A percentile compares a stretch with the other conserved stretches of the same genome.
Conservation (phyloP, 192 early-diverging fungal species). For the Linnemannia elongata region DNA sequence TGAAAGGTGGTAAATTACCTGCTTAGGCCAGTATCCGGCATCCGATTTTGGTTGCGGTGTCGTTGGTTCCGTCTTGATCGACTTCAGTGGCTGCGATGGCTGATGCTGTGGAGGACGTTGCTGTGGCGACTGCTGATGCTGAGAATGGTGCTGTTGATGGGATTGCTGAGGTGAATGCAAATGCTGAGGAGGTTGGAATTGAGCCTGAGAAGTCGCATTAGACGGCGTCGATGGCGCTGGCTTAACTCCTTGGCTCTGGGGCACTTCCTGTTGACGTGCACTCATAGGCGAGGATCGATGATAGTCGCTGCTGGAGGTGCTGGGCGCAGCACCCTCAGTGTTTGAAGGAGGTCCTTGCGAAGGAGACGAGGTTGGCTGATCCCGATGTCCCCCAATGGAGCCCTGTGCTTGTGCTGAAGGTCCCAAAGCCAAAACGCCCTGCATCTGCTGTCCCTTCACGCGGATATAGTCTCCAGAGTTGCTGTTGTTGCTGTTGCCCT, state of each 20-base stretch:
- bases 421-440: neutral
- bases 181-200: neutral
- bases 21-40: constrained; percentile 18
- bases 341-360: neutral
- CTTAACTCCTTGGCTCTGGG: neutral
- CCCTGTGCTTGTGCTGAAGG: neutral
- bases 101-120: constrained; percentile 7
- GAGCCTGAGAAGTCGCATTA: neutral
- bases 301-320: neutral
- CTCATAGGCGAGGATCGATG: neutral
- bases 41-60: neutral
- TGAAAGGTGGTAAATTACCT: neutral
- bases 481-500: neutral
- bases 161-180: constrained; percentile 6
- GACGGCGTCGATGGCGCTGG: neutral
- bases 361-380: neutral
- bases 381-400: neutral
- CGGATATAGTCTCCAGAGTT: neutral
- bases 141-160: constrained; percentile 11
- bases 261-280: constrained; percentile 13
- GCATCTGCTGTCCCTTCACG: constrained; percentile 1
- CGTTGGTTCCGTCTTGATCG: constrained; percentile 5
- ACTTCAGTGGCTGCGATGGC: neutral
- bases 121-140: constrained; percentile 13
- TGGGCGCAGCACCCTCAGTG: neutral